Evolutionary conservation across 371 early-diverging fungal species (phyloP).

Genomic region (Thermomucor indicae-seudaticae): DNA sequence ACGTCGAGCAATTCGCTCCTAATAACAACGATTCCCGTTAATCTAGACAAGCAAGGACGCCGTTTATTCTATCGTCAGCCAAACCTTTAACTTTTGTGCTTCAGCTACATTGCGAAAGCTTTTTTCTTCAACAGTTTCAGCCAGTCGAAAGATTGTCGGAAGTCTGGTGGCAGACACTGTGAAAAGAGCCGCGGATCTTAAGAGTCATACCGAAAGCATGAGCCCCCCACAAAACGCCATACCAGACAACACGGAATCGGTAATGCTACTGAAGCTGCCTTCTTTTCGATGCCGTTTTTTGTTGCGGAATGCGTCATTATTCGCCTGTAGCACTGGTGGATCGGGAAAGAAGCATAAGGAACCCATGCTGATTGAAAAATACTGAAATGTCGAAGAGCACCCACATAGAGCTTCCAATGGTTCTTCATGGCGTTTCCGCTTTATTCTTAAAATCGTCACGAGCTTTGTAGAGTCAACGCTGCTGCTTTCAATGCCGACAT

Average conservation of each 20-base stretch:
- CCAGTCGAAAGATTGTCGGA: conserved; percentile 56
- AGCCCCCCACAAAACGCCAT: background rate
- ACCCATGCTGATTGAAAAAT: conserved; percentile 4
- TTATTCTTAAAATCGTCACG: conserved; percentile 71
- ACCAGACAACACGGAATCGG: background rate
- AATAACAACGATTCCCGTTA: background rate
- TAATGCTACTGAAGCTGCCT: background rate
- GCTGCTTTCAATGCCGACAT: conserved; percentile 3
- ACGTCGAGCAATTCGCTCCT: conserved; percentile 51
- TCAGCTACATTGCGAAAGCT: conserved; percentile 51
- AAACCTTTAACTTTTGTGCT: conserved; percentile 47
- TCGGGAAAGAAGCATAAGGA: no score
- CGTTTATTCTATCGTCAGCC: background rate
- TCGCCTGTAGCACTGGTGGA: conserved; percentile 32
- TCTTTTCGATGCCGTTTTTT: conserved; percentile 21
- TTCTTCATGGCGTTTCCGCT: conserved; percentile 76
- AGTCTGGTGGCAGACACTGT: conserved; percentile 29
- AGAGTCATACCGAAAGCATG: background rate
- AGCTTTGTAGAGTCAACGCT: no score
- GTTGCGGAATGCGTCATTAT: conserved; percentile 14
- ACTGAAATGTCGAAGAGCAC: background rate
- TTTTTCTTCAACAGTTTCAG: conserved; percentile 61
- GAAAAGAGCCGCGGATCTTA: background rate
- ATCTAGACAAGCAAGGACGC: background rate
- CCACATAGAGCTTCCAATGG: conserved; percentile 72